Conservation (phyloP, 192 early-diverging fungal genomes). For the Podila verticillata region DNA sequence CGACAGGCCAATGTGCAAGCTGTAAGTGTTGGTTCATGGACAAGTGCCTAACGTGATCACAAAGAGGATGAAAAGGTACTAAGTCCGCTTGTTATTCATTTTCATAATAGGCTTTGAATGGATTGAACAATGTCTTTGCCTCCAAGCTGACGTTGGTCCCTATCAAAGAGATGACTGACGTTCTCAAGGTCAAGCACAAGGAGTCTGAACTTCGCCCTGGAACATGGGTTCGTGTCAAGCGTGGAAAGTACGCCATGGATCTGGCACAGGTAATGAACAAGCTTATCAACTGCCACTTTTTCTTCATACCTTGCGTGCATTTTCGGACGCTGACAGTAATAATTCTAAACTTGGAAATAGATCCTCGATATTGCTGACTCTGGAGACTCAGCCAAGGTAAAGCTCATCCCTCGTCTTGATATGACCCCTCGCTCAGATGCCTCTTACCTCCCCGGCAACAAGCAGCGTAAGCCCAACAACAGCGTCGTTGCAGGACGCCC, state of each 20-base stretch:
- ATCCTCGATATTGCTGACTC: conserved; percentile 72
- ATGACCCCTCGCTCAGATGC: conserved; percentile 57
- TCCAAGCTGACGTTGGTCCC: conserved; percentile 83
- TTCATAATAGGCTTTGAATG: conserved; percentile 67
- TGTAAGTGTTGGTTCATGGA: conserved; percentile 18
- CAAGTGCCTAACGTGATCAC: too few species aligned
- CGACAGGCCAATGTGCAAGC: conserved; percentile 81
- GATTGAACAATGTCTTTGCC: conserved; percentile 79
- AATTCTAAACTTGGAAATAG: conserved; percentile 14
- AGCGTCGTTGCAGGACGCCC: conserved; percentile 59
- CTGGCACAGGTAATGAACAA: conserved; percentile 77
- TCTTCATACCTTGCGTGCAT: neutral
- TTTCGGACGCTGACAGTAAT: neutral
- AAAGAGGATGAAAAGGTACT: too few species aligned
- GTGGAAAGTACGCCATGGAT: conserved; percentile 94
- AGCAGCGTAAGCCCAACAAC: conserved; percentile 70
- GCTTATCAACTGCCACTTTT: neutral
- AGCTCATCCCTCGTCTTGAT: conserved; percentile 81
- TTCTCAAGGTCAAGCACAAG: conserved; percentile 79
- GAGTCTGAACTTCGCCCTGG: conserved; percentile 69
- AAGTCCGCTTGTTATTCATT: neutral
- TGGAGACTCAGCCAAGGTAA: conserved; percentile 71
- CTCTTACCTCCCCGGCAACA: conserved; percentile 32
- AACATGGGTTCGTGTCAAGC: conserved; percentile 89
- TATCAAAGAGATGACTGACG: conserved; percentile 91